These are phyloP conservation scores for Stylonectria norvegica DNA, from an alignment of 2,329 filamentous ascomycete genomes.

Conservation along the genomic window DNA sequence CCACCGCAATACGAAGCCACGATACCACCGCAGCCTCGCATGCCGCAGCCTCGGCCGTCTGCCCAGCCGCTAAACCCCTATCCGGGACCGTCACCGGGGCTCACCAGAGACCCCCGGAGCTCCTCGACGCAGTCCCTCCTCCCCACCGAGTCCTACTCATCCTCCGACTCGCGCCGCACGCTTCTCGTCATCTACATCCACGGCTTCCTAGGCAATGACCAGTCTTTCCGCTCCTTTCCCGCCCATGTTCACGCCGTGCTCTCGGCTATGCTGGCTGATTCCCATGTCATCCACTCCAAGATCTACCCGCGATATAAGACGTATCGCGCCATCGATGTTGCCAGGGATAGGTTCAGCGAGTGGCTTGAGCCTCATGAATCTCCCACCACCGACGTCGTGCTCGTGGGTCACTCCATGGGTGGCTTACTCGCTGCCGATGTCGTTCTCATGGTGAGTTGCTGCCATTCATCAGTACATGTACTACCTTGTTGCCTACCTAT, in stretches of 20 bases:
- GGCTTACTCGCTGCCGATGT: slow-evolving; percentile 80
- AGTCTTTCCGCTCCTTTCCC: slow-evolving; percentile 83
- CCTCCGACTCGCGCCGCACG: slow-evolving; percentile 44
- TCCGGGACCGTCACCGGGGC: slow-evolving; percentile 5
- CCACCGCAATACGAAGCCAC: background rate
- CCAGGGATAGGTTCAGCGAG: slow-evolving; percentile 75
- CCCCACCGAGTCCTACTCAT: slow-evolving; percentile 18
- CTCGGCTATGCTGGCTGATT: slow-evolving; percentile 61
- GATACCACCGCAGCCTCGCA: background rate
- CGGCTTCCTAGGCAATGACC: slow-evolving; percentile 85
- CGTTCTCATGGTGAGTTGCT: slow-evolving; percentile 62
- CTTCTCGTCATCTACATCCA: slow-evolving; percentile 82
- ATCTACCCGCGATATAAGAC: slow-evolving; percentile 80
- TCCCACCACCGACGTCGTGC: slow-evolving; percentile 69
- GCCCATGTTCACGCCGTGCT: slow-evolving; percentile 79
- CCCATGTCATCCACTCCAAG: slow-evolving; percentile 81
- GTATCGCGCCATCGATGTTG: slow-evolving; percentile 66
- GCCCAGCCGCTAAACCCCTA: background rate
- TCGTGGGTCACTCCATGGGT: slow-evolving; percentile 88
- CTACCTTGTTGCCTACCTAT: background rate
- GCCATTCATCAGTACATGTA: slow-evolving; percentile 18
- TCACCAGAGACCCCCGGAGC: slow-evolving; percentile 42
- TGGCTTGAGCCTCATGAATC: slow-evolving; percentile 80
- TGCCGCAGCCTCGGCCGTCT: background rate
- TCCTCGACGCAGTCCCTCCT: slow-evolving; percentile 47